phyloP scores from a whole-genome alignment of 345 rosid genomes.

The Hypericum androsaemum region DNA sequence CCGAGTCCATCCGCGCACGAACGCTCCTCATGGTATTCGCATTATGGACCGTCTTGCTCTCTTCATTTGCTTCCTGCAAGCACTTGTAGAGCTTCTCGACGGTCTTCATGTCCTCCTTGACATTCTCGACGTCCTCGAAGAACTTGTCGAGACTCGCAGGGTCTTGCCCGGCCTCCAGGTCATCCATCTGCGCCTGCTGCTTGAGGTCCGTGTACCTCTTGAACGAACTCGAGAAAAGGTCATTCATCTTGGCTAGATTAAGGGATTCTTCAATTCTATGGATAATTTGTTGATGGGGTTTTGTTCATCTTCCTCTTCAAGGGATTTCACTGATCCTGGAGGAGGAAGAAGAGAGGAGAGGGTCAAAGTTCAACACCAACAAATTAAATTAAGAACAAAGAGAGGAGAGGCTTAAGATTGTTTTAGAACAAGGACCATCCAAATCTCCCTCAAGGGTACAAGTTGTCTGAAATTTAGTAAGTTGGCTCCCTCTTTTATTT shows the following conservation, averaged over 20 bases:
- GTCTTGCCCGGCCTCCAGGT: constrained; percentile 63
- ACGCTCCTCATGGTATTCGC: constrained; percentile 55
- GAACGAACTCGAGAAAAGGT: constrained; percentile 69
- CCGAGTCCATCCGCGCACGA: constrained; percentile 49
- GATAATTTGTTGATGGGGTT: too few relatives aligned
- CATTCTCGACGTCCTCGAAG: constrained; percentile 67
- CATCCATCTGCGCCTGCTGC: constrained; percentile 44
- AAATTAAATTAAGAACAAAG: too few relatives aligned
- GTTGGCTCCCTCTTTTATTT: too few relatives aligned
- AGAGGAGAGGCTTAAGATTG: too few relatives aligned
- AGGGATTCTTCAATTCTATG: too few relatives aligned
- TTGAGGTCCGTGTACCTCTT: constrained; percentile 62
- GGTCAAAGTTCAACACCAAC: too few relatives aligned
- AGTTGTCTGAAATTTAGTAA: too few relatives aligned
- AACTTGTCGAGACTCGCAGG: constrained; percentile 55
- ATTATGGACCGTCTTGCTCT: constrained; percentile 48
- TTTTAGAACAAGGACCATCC: too few relatives aligned
- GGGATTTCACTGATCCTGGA: too few relatives aligned
- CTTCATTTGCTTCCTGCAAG: constrained; percentile 66
- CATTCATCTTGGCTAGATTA: constrained; percentile 47
- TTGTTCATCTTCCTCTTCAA: too few relatives aligned
- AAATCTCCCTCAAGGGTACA: too few relatives aligned
- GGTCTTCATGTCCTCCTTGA: constrained; percentile 52
- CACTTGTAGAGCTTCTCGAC: constrained; percentile 49
- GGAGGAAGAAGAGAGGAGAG: too few relatives aligned